Percentiles rank a stretch among this genome's conserved stretches.
These are phyloP conservation scores for Elsinoe ampelina DNA, from an alignment of 2,329 filamentous ascomycete species.

Conservation along the genomic window DNA sequence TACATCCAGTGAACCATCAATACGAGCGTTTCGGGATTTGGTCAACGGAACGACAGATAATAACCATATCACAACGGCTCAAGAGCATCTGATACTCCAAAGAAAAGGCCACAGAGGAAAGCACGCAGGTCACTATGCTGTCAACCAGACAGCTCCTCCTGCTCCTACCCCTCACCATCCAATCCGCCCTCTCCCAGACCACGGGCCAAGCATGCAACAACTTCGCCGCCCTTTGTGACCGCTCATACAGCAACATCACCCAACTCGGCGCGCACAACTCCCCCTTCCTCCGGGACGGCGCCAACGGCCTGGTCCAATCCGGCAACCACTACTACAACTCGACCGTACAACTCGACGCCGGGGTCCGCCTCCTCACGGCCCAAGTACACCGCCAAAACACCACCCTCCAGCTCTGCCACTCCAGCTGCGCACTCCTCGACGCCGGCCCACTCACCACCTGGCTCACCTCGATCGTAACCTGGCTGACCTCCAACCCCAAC, in stretches of 20 bases:
- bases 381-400: conserved; percentile 52
- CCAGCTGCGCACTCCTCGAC: conserved; percentile 57
- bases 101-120: neutral
- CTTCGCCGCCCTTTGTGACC: conserved; percentile 62
- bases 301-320: conserved; percentile 51
- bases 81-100: neutral
- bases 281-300: conserved; percentile 58
- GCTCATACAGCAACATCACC: conserved; percentile 65
- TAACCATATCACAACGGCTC: neutral
- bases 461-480: conserved; percentile 54
- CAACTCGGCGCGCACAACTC: conserved; percentile 70
- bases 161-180: conserved; percentile 13
- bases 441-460: conserved; percentile 56
- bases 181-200: conserved; percentile 5
- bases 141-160: neutral
- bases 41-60: neutral
- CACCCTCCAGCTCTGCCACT: conserved; percentile 52
- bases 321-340: conserved; percentile 65
- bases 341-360: conserved; percentile 59
- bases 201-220: conserved; percentile 56
- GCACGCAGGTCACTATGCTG: neutral
- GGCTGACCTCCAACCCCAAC: conserved; percentile 61
- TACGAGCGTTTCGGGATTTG: conserved; percentile 5
- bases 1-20: neutral
- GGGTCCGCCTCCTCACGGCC: conserved; percentile 60